phyloP scores from a whole-genome alignment of 2,329 filamentous ascomycete genomes.

The Fusarium luffae region DNA sequence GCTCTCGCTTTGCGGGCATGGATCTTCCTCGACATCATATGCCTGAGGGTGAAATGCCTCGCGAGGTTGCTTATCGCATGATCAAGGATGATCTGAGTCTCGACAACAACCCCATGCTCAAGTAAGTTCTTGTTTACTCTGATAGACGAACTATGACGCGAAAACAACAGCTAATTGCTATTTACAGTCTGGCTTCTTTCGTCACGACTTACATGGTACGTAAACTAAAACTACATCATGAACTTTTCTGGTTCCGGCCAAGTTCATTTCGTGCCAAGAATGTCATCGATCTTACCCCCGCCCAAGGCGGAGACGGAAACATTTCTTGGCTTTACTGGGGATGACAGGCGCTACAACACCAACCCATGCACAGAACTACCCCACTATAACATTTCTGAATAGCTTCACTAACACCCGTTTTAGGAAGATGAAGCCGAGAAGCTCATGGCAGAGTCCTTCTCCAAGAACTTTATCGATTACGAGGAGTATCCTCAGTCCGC shows the following conservation, averaged over 20 bases:
- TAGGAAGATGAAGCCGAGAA: constrained; percentile 95
- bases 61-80: constrained; percentile 93
- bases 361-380: neutral
- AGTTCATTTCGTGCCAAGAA: constrained; percentile 26
- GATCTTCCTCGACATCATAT: constrained; percentile 88
- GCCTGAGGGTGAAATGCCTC: constrained; percentile 90
- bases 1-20: constrained; percentile 81
- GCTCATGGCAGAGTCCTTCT: constrained; percentile 91
- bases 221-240: constrained; percentile 13
- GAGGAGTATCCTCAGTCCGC: constrained; percentile 85
- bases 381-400: constrained; percentile 15
- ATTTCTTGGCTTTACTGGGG: constrained; percentile 33
- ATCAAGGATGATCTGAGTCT: constrained; percentile 95
- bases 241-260: constrained; percentile 8
- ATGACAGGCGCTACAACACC: neutral
- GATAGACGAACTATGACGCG: neutral
- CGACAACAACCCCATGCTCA: constrained; percentile 90
- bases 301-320: constrained; percentile 8
- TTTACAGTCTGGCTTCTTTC: constrained; percentile 82
- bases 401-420: constrained; percentile 30
- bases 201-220: constrained; percentile 95
- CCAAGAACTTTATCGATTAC: constrained; percentile 96
- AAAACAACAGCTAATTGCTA: constrained; percentile 7
- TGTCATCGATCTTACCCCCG: neutral
- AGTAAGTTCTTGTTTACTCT: constrained; percentile 59